Evolutionary conservation across 2,329 filamentous ascomycete genomes (phyloP).

Genomic region (Aspergillus clavatus): DNA sequence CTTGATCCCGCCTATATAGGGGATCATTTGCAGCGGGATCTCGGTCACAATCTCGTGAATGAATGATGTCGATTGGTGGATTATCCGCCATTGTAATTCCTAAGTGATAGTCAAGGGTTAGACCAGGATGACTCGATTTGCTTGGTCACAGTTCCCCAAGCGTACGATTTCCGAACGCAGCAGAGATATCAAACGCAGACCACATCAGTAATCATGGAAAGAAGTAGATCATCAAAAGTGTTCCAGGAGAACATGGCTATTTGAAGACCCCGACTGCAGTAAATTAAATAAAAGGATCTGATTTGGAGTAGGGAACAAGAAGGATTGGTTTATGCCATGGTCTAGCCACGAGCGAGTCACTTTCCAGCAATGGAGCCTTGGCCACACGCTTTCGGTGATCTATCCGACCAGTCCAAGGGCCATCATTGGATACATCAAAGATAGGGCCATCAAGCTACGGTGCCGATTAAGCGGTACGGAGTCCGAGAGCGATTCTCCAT

Average conservation of each 20-base stretch:
- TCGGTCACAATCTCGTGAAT: constrained; percentile 15
- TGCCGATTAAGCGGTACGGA: background rate
- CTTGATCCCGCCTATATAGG: constrained; percentile 7
- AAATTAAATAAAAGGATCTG: too few species aligned
- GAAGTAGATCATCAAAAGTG: too few species aligned
- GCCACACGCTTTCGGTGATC: constrained; percentile 10
- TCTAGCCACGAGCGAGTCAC: constrained; percentile 1
- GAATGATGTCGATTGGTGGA: constrained; percentile 28
- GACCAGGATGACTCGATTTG: background rate
- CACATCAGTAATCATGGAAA: background rate
- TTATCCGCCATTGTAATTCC: constrained; percentile 27
- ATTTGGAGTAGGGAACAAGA: background rate
- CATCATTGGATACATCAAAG: constrained; percentile 8
- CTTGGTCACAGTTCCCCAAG: background rate
- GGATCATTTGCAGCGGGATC: background rate
- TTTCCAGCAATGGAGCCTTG: constrained; percentile 6
- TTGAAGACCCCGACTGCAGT: too few species aligned
- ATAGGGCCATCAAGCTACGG: background rate
- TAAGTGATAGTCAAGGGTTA: background rate
- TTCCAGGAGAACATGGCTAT: too few species aligned
- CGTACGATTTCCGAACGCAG: background rate
- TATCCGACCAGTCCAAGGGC: constrained; percentile 5
- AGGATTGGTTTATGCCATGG: constrained; percentile 9
- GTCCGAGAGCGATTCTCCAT: background rate
- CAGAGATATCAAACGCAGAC: background rate